Conservation (phyloP, 345 rosid species). For the Acer saccharum region DNA sequence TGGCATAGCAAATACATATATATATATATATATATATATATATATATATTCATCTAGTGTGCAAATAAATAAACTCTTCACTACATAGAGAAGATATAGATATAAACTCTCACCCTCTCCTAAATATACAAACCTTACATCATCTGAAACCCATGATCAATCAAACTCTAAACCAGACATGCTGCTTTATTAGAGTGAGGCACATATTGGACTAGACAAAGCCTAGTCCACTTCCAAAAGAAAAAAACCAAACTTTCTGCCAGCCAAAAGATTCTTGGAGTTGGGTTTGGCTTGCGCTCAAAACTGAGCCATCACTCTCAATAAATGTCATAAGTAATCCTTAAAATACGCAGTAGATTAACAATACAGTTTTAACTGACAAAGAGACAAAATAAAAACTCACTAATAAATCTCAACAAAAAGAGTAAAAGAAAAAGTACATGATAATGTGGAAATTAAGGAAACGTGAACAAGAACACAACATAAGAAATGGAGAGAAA, state of each 20-base stretch:
- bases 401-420: background rate
- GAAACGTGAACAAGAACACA: background rate
- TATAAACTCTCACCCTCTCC: background rate
- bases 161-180: background rate
- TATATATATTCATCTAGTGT: background rate
- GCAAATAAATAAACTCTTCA: background rate
- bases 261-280: background rate
- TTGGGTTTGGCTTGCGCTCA: background rate
- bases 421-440: background rate
- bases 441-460: background rate
- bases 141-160: background rate
- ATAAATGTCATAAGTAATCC: background rate
- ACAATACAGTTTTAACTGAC: background rate
- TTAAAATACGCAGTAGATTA: background rate
- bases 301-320: background rate
- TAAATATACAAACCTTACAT: background rate
- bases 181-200: background rate
- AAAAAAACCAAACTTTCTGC: background rate
- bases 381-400: background rate
- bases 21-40: background rate
- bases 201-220: background rate
- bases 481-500: background rate
- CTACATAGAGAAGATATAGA: background rate
- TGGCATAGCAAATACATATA: background rate
- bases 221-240: background rate